Base-by-base conservation (phyloP, 495 filamentous ascomycete species). In the Staphylotrichum tortipilum region DNA sequence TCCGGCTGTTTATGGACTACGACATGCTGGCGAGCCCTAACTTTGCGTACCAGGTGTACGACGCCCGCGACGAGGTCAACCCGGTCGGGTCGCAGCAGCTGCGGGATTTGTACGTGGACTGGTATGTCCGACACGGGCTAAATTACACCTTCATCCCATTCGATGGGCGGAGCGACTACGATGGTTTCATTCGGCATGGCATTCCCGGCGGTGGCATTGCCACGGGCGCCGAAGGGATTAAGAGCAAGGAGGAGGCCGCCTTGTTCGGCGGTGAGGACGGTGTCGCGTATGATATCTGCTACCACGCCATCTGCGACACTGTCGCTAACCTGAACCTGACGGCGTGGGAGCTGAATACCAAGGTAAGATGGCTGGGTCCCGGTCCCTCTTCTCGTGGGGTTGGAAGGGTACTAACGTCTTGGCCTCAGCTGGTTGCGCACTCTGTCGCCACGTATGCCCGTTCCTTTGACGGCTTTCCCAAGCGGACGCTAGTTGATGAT, bases 191-290 rank as follows among this genome's bases (percentile, higher is more conserved):
- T 49, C 62, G 66, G 14, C 62, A 73, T 33, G 71, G 69, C 1
- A 78, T 78, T 36, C 76, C 77, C 10, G 75, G 66, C 8, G 76
- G 77, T 29, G 78, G 77, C 35, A 77, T 80, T 57, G 77, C 81
- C 2, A 79, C 86, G 34, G 85, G 78, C 8, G 78, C 73, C 2
- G 74, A 83, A 49, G 74, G 78, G 42, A 68, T 80, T 35, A 78
- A 78, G 68, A 77, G 70, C 1, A 65, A 71, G 22, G 65, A 74
- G 49, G 73, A 79, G 47, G 70, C 62, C 33, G 49, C 42, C 19
- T 64, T 74, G 62, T 79, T 79, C 58, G 78, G 77, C 24, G 77
- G 77, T 5, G 66, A 63, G 52, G 70, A 68, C 10, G 77, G 77
- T 2, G 62, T 68, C 17, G 72, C 70, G 66, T 77, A 70, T 52